phyloP scores from a whole-genome alignment of 2,329 filamentous ascomycete genomes.

The Drechslera avenae region DNA sequence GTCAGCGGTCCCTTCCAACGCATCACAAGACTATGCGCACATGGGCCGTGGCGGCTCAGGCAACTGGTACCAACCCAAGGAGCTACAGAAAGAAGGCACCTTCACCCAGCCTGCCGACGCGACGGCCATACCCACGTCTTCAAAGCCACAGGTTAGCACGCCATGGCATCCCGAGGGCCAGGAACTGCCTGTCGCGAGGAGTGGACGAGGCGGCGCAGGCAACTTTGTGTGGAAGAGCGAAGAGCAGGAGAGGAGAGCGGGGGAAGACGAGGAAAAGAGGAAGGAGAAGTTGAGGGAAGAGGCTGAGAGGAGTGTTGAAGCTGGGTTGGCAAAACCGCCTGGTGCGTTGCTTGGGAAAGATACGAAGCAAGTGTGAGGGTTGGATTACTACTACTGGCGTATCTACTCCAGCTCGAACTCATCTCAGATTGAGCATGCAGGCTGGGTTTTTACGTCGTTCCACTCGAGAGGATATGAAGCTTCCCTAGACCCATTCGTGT shows the following conservation, averaged over 20 bases:
- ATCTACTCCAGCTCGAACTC: not conserved
- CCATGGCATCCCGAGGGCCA: constrained; percentile 45
- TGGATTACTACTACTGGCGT: not conserved
- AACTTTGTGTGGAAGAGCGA: constrained; percentile 53
- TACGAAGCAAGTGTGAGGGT: constrained; percentile 34
- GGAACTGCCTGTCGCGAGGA: constrained; percentile 42
- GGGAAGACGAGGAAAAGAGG: constrained; percentile 28
- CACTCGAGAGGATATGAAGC: no score
- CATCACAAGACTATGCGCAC: constrained; percentile 50
- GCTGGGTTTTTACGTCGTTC: not conserved
- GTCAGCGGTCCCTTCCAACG: constrained; percentile 20
- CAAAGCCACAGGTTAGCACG: constrained; percentile 36
- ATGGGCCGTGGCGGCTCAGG: constrained; percentile 54
- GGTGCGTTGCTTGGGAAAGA: constrained; percentile 47
- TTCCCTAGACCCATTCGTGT: no score
- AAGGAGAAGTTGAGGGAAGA: constrained; percentile 34
- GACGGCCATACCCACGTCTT: constrained; percentile 34
- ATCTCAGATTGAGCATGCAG: not conserved
- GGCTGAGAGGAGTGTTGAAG: constrained; percentile 51
- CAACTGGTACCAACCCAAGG: constrained; percentile 53
- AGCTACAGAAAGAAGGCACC: constrained; percentile 47
- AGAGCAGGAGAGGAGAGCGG: constrained; percentile 35
- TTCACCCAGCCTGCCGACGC: constrained; percentile 42
- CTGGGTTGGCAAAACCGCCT: constrained; percentile 47
- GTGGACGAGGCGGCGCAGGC: constrained; percentile 54